A percentile compares a stretch with the other conserved stretches of the same genome.
Conservation (phyloP, 495 filamentous ascomycete species). For the Aspergillus ellipticus region DNA sequence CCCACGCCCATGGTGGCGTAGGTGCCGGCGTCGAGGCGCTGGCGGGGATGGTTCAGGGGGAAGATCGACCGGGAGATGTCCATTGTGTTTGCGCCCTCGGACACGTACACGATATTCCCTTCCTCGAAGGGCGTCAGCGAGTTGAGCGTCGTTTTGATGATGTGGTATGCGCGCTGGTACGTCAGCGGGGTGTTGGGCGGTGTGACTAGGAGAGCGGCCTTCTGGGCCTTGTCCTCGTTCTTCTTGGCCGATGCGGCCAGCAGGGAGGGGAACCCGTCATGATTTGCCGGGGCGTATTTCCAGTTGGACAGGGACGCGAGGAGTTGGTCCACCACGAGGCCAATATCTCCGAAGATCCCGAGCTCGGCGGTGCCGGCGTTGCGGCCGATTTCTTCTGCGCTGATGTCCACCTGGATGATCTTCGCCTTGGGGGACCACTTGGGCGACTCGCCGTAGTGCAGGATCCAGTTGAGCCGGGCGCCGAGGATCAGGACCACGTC, state of each 20-base stretch:
- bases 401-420: constrained; percentile 60
- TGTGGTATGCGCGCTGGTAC: constrained; percentile 52
- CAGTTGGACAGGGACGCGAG: constrained; percentile 35
- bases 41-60: constrained; percentile 53
- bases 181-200: constrained; percentile 43
- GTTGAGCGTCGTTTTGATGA: constrained; percentile 49
- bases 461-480: constrained; percentile 62
- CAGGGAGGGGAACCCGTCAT: constrained; percentile 29
- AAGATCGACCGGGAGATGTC: constrained; percentile 62
- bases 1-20: constrained; percentile 70
- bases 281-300: constrained; percentile 42
- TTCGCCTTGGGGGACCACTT: constrained; percentile 53
- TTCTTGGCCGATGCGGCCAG: constrained; percentile 37
- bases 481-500: constrained; percentile 60
- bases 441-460: constrained; percentile 57
- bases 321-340: constrained; percentile 49
- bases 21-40: constrained; percentile 61
- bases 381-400: constrained; percentile 53
- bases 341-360: constrained; percentile 52
- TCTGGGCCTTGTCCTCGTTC: constrained; percentile 45
- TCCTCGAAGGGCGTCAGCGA: constrained; percentile 35
- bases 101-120: constrained; percentile 57
- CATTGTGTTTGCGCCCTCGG: constrained; percentile 68
- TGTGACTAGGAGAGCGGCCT: constrained; percentile 32
- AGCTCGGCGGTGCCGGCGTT: constrained; percentile 45